Base-by-base conservation (phyloP, 495 filamentous ascomycete species). In the Lepidopterella palustris region DNA sequence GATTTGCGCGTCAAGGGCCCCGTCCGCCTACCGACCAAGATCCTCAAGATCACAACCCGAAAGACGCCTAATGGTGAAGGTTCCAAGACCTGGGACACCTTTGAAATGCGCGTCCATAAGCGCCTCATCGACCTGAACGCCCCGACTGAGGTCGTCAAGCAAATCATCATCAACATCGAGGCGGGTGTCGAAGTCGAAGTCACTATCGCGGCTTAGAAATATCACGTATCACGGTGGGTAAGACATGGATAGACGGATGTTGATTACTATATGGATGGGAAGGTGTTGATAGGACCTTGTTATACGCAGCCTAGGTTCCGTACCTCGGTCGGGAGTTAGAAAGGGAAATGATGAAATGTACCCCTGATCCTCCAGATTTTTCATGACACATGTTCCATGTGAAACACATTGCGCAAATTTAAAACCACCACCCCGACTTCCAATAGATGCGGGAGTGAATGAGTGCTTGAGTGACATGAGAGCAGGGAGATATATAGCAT, bases 91-190 rank as follows among this genome's bases (percentile, higher is more conserved):
- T 97, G 93, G 93, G 93, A 98, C 79, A 86, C 82, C 75, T 97
- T 84, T 78, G 95, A 98, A 87, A 95, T 97, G 92, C 87, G 93
- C 80, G 95, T 97, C 74, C 91, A 97, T 83, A 97, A 97, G 85
- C 89, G 92, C 74, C 84, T 95, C 72, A 95, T 95, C 76, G 89
- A 93, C 80, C 81, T 97, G 58, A 93, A 92, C 76, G 93, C 93
- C 61, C 93, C 93, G 56, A 98, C 93, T 69, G 93, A 98, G 84
- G 90, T 96, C 61, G 93, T 98, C 77, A 98, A 98, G 87, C 91
- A 96, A 84, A 97, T 98, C 83, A 98, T 98, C 77, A 91, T 97
- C 82, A 98, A 98, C 83, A 97, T 98, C 77, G 93, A 98, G 86
- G 93, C 93, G 62, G 93, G 93, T 82, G 93, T 98, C 74, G 93